phyloP scores from a whole-genome alignment of 257 asterid genomes.

The Rhazya stricta region DNA sequence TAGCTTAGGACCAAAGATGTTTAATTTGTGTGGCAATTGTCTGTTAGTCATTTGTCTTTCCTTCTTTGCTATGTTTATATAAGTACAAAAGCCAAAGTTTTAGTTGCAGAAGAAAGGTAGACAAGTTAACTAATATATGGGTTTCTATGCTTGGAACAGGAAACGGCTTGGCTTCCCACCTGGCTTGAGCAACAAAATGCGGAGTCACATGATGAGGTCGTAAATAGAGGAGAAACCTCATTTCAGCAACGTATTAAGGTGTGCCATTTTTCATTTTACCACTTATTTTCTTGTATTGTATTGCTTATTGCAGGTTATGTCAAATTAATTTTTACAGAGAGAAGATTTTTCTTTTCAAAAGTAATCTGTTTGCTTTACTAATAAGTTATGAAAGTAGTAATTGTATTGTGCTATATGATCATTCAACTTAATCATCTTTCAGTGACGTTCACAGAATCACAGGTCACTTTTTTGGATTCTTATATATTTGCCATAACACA shows the following conservation, averaged over 20 bases:
- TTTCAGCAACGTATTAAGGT: slow-evolving; percentile 50
- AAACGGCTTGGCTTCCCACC: slow-evolving; percentile 55
- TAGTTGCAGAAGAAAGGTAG: too few species aligned
- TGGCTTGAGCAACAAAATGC: slow-evolving; percentile 55
- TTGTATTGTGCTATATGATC: background rate
- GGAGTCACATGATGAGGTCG: slow-evolving; percentile 23
- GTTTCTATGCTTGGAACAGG: slow-evolving; percentile 21
- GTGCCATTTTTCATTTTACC: background rate
- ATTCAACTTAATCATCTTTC: background rate
- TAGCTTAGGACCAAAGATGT: background rate
- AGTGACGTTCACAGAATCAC: background rate
- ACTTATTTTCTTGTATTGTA: background rate
- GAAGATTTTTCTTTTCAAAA: background rate
- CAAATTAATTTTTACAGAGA: background rate
- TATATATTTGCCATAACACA: background rate
- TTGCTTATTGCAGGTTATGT: background rate
- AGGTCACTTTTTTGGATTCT: background rate
- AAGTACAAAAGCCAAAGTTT: too few species aligned
- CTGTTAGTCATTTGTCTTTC: too few species aligned
- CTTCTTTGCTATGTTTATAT: too few species aligned
- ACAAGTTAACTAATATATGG: too few species aligned
- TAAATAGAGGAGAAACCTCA: slow-evolving; percentile 21
- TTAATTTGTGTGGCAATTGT: background rate
- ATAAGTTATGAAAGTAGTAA: background rate
- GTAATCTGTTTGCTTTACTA: background rate